Evolutionary conservation across 2,329 filamentous ascomycete species (phyloP).

Genomic region (Elsinoe ampelina): DNA sequence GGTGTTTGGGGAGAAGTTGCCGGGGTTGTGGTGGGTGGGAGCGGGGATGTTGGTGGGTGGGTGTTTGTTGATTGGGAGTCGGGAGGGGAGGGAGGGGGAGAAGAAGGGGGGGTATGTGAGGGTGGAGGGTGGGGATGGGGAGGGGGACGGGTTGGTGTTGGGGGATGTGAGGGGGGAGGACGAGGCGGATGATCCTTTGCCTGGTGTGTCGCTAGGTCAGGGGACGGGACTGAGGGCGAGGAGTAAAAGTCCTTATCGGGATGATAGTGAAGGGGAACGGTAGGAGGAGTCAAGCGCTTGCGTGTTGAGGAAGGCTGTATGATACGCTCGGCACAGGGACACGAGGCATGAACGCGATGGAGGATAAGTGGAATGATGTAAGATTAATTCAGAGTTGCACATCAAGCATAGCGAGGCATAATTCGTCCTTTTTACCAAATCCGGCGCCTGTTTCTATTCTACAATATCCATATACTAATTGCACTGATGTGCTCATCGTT

Average conservation of each 20-base stretch:
- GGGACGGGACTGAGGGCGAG: not conserved
- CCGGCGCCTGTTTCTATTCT: not conserved
- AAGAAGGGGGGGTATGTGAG: conserved; percentile 3
- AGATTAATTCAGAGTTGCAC: not conserved
- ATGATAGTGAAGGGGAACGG: conserved; percentile 1
- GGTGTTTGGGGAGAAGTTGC: conserved; percentile 63
- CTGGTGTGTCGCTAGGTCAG: not conserved
- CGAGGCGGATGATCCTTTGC: conserved; percentile 1
- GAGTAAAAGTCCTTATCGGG: conserved; percentile 5
- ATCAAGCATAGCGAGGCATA: not conserved
- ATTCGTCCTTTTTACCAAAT: not conserved
- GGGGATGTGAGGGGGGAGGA: not conserved
- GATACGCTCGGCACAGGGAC: not conserved
- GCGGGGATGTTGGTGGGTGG: conserved; percentile 63
- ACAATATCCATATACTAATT: not conserved
- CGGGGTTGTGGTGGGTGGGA: conserved; percentile 67
- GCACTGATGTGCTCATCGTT: not conserved
- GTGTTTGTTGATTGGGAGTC: conserved; percentile 66
- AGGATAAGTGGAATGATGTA: not conserved
- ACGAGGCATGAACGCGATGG: not conserved
- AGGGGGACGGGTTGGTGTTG: conserved; percentile 8
- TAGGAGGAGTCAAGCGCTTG: not conserved
- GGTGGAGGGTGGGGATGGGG: not conserved
- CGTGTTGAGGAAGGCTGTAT: not conserved
- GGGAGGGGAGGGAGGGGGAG: conserved; percentile 26